Evolutionary conservation across 2,329 filamentous ascomycete genomes (phyloP), one percentile per base, ranked within the genome.

Genomic region (Cordyceps militaris): DNA sequence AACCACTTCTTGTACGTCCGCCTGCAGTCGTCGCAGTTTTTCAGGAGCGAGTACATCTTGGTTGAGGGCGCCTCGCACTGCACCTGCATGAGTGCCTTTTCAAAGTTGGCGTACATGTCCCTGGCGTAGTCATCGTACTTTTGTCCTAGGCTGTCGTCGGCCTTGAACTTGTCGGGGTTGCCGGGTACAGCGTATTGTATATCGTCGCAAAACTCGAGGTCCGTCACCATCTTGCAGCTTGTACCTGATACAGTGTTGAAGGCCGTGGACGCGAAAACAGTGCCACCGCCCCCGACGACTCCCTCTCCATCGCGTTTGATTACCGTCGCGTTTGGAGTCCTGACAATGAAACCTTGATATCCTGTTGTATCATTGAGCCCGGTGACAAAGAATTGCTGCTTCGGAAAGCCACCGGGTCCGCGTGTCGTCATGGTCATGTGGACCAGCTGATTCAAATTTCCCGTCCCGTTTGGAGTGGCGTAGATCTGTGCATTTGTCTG

Each of bases 1-100:
- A 99, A 85, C 94, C 94, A 99, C 66, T 85, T 79, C 71, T 95
- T 97, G 79, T 99, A 99, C 9, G 91, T 90, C 1, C 69, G 67
- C 16, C 78, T 82, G 72, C 94, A 99, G 70, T 95, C 82, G 44
- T 76, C 71, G 76, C 94, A 99, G 63, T 73, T 82, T 43, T 85
- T 83, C 1, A 84, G 88, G 14, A 97, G 83, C 1, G 91, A 96
- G 74, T 96, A 99, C 62, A 83, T 82, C 14, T 88, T 84, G 34
- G 86, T 85, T 1, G 81, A 74, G 0, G 82, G 81, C 3, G 90
- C 87, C 65, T 96, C 86, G 77, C 94, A 99, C 14, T 89, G 85
- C 24, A 96, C 82, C 68, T 97, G 92, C 62, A 87, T 84, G 40
- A 99, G 78, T 13, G 86, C 90, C 64, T 89, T 89, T 66, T 82